These are phyloP conservation scores for Licmophora abbreviata DNA, from an alignment of 108 stramenopile genomes.

Conservation along the genomic window DNA sequence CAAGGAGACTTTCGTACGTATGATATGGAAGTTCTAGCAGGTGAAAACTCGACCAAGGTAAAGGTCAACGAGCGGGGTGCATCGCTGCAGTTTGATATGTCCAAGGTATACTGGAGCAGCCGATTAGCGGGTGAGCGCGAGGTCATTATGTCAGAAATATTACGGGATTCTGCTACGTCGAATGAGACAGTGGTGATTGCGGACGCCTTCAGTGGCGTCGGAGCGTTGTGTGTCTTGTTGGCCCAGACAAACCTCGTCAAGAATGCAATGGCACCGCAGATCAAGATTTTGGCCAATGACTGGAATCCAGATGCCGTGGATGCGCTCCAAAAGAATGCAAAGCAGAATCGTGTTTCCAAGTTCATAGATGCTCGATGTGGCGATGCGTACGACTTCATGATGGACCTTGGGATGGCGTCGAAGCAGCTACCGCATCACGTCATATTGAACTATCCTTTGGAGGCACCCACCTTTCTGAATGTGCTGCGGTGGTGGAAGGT, in stretches of 20 bases:
- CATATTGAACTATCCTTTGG: slow-evolving; percentile 73
- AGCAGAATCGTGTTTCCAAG: slow-evolving; percentile 21
- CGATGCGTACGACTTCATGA: slow-evolving; percentile 77
- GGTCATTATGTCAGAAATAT: slow-evolving; percentile 49
- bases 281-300: slow-evolving; percentile 85
- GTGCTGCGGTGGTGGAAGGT: slow-evolving; percentile 73
- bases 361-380: slow-evolving; percentile 36
- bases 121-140: slow-evolving; percentile 83
- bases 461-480: slow-evolving; percentile 53
- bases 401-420: slow-evolving; percentile 45
- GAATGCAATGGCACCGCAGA: too few species aligned
- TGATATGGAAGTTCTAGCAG: slow-evolving; percentile 83
- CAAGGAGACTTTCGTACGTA: slow-evolving; percentile 90
- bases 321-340: slow-evolving; percentile 37
- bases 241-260: slow-evolving; percentile 24
- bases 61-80: slow-evolving; percentile 71
- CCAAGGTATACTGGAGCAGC: slow-evolving; percentile 94
- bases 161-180: slow-evolving; percentile 27
- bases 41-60: slow-evolving; percentile 52
- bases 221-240: slow-evolving; percentile 85
- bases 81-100: slow-evolving; percentile 78
- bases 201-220: slow-evolving; percentile 94
- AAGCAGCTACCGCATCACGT: slow-evolving; percentile 60
- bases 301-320: slow-evolving; percentile 73
- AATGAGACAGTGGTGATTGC: too few species aligned